phyloP scores from a whole-genome alignment of 352 stramenopile species.

The Phytophthora colocasiae region DNA sequence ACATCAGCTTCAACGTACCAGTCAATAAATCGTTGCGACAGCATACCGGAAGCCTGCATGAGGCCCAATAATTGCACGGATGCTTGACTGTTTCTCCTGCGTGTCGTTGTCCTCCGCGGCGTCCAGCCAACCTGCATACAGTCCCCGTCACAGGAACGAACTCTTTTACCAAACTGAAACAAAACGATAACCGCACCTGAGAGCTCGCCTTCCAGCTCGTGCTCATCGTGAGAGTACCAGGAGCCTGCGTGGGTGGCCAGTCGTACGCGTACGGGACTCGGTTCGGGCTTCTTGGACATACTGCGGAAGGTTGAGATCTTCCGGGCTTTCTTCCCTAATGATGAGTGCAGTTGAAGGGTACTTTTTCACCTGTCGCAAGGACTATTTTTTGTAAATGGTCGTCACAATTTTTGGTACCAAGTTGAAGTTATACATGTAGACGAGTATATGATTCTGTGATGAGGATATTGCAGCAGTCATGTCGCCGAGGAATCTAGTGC shows the following conservation, averaged over 20 bases:
- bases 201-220: slow-evolving; percentile 69
- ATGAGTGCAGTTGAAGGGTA: slow-evolving; percentile 11
- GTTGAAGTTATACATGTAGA: not conserved
- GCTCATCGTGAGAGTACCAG: slow-evolving; percentile 82
- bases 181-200: slow-evolving; percentile 31
- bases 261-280: slow-evolving; percentile 54
- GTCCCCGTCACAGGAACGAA: slow-evolving; percentile 9
- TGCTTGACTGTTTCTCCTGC: slow-evolving; percentile 43
- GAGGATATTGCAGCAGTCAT: not conserved
- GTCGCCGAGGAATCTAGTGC: not conserved
- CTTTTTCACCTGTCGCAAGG: slow-evolving; percentile 7
- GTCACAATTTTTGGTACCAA: not conserved
- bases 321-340: slow-evolving; percentile 15
- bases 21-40: not conserved
- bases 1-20: not conserved
- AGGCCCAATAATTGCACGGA: slow-evolving; percentile 87
- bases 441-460: not conserved
- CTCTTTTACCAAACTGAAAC: slow-evolving; percentile 5
- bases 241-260: slow-evolving; percentile 81
- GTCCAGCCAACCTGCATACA: slow-evolving; percentile 60
- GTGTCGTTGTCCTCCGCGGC: slow-evolving; percentile 44
- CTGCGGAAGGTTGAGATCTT: slow-evolving; percentile 16
- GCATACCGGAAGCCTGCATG: slow-evolving; percentile 83
- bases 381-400: not conserved
- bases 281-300: slow-evolving; percentile 49